Base-by-base conservation (phyloP, 169 alveolate species). In the Eimeria tenella region DNA sequence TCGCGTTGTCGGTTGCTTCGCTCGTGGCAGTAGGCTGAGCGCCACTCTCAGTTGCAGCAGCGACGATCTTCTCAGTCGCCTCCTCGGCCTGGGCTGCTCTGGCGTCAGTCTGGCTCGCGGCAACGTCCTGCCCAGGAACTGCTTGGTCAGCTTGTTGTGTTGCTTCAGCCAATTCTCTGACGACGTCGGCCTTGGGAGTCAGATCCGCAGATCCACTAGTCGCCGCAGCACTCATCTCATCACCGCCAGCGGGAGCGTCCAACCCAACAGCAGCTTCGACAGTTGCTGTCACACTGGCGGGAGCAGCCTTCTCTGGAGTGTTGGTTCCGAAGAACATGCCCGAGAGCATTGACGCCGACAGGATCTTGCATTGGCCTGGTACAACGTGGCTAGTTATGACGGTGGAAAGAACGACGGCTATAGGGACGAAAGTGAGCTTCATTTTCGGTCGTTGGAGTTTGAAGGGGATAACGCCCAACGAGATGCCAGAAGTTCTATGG, bases 311-410 rank as follows among this genome's bases (percentile, higher is more conserved):
- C 23, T 56, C 89, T 13, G 89, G 89, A 0, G 89, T 4, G 55
- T 56, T 81, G 31, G 89, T 81, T 81, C 73, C 73, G 31, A 81
- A 81, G 73, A 81, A 31, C 89, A 81, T 81, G 74, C 89, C 89
- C 53, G 89, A 81, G 42, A 81, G 74, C 89, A 81, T 55, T 4
- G 89, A 81, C 56, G 89, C 65, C 53, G 60, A 52, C 62, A 81
- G 73, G 56, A 81, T 81, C 89, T 81, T 81, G 89, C 89, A 21
- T 55, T 55, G 89, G 42, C 15, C 89, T 53, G n/a, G 74, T 53
- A 7, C 17, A 49, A 81, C 89, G 55, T 53, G 73, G 73, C 56
- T 53, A 8, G 89, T 81, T 7, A 21, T 15, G 74, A 55, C 25
- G 13, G 89, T 55, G 74, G 73, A 81, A 23, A 81, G 73, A 31